Percentiles rank a stretch among this genome's conserved stretches.
These are phyloP conservation scores for Zalerion maritima DNA, from an alignment of 495 filamentous ascomycete genomes.

Conservation along the genomic window DNA sequence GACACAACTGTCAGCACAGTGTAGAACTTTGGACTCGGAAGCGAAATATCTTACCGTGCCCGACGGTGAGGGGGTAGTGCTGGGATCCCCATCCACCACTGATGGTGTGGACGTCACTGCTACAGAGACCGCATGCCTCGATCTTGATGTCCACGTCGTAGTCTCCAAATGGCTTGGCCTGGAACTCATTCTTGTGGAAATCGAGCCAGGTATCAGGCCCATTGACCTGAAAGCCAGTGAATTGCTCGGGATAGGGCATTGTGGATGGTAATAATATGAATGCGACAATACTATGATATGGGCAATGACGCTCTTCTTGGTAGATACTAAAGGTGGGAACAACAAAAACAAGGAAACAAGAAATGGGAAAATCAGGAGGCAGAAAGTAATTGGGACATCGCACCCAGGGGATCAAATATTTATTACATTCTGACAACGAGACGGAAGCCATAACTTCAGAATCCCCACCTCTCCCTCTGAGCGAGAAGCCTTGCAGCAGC, in stretches of 20 bases:
- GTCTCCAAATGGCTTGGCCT: slow-evolving; percentile 42
- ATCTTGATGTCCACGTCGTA: slow-evolving; percentile 45
- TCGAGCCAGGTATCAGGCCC: slow-evolving; percentile 34
- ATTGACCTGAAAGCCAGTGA: slow-evolving; percentile 41
- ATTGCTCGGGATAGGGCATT: slow-evolving; percentile 25
- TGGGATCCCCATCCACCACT: slow-evolving; percentile 40
- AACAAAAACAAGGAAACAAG: no score
- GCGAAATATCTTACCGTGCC: slow-evolving; percentile 26
- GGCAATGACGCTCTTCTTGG: no score
- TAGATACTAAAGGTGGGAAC: no score
- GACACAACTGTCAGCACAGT: slow-evolving; percentile 6
- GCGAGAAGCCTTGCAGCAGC: no score
- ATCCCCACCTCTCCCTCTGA: no score
- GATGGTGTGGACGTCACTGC: slow-evolving; percentile 42
- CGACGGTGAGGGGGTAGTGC: slow-evolving; percentile 36
- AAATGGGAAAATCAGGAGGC: no score
- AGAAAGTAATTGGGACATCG: no score
- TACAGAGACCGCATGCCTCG: slow-evolving; percentile 41
- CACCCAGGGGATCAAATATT: no score
- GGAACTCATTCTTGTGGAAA: slow-evolving; percentile 42
- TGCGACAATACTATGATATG: no score
- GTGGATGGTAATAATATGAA: no score
- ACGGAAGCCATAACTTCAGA: no score
- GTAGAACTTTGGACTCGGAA: background rate
- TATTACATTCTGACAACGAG: no score